phyloP scores from a whole-genome alignment of 2,329 filamentous ascomycete genomes.

The Pezicula rhizophila region DNA sequence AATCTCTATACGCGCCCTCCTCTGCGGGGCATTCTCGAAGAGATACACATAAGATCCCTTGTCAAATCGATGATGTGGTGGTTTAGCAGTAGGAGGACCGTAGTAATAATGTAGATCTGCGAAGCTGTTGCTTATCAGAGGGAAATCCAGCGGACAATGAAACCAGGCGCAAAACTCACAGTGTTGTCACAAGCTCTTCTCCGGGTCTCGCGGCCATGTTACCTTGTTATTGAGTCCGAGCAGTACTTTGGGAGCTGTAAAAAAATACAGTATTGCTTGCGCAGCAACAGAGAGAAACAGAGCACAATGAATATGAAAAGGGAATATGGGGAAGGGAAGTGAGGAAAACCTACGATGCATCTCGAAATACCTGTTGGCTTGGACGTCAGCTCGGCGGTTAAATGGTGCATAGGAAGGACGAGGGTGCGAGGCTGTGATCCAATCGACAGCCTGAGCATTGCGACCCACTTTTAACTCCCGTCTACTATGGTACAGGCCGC shows the following conservation, averaged over 20 bases:
- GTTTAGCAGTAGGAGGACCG: conserved; percentile 56
- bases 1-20: conserved; percentile 66
- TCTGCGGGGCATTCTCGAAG: conserved; percentile 65
- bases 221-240: background rate
- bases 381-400: conserved; percentile 6
- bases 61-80: conserved; percentile 75
- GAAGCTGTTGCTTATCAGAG: conserved; percentile 46
- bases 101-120: conserved; percentile 78
- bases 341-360: background rate
- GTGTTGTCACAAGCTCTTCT: conserved; percentile 45
- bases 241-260: background rate
- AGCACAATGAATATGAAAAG: background rate
- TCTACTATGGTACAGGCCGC: background rate
- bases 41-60: conserved; percentile 76
- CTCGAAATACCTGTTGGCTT: background rate
- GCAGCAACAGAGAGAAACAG: background rate
- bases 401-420: background rate
- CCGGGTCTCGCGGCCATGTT: conserved; percentile 41
- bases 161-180: conserved; percentile 35
- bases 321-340: background rate
- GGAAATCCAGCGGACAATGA: conserved; percentile 7
- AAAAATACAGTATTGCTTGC: background rate
- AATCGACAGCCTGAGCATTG: background rate
- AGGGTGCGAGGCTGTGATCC: background rate
- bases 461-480: background rate